Base-by-base conservation (phyloP, 805 yeast genomes). In the Crinitomyces ghanaensis region DNA sequence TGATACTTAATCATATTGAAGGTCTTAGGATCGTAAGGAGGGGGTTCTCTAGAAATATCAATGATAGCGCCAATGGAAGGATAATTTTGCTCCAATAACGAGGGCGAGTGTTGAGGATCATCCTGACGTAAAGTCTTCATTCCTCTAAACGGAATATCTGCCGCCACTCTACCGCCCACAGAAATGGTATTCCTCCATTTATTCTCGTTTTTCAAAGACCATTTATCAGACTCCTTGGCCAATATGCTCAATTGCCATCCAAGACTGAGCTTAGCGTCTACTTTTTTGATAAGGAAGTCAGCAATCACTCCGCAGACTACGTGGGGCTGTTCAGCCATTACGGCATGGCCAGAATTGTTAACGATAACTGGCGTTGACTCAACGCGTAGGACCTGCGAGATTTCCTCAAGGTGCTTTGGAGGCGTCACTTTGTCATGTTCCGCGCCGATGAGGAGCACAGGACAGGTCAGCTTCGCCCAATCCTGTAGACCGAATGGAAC, bases 151-250 rank as follows among this genome's bases (percentile, higher is more conserved):
- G 70, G 70, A 2, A 77, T 57, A n/a, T n/a, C n/a, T 1, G 47
- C 17, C 54, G 64, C 34, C 38, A 53, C 34, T 41, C 43, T 37
- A 46, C 56, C 16, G 53, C 38, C 54, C 0, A 79, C 60, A 1
- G 74, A 60, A 28, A 63, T 62, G 5, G 74, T 61, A 21, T 64
- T 58, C 48, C 65, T 63, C 88, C 91, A 80, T 51, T 79, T 80
- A 39, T 62, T 65, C 48, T 77, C 80, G 48, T 79, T 80, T 53
- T 79, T 79, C 41, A 80, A 55, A 15, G 84, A 81, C 88, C 88
- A 80, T 54, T 80, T 79, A 33, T 70, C 65, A 2, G 80, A 80
- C 45, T 73, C 70, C 5, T 54, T 41, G 2, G 65, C 63, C 23
- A 57, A 30, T 12, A 72, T 63, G 40, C 69, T 64, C 33, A 79